These are phyloP conservation scores for Geum urbanum DNA, from an alignment of 306 rosid genomes.

Conservation along the genomic window DNA sequence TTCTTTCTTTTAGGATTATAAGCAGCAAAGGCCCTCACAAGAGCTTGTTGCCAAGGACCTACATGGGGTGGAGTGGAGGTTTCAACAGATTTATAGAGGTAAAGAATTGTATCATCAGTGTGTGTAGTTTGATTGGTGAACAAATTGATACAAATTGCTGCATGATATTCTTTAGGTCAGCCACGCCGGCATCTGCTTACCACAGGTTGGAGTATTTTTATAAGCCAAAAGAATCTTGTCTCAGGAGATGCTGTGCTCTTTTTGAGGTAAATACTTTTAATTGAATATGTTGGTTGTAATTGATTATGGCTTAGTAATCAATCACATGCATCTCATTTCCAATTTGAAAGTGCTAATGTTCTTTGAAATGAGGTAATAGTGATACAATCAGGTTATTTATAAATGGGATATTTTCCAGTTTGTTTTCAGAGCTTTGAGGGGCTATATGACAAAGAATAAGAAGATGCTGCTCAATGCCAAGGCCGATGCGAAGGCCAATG, in stretches of 20 bases:
- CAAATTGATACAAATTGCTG: slow-evolving; percentile 23
- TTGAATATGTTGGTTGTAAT: not conserved
- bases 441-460: not conserved
- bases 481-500: too few species aligned
- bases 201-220: slow-evolving; percentile 96
- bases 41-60: slow-evolving; percentile 94
- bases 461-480: too few species aligned
- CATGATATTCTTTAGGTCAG: slow-evolving; percentile 67
- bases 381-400: not conserved
- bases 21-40: slow-evolving; percentile 94
- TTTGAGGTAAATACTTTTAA: slow-evolving; percentile 47
- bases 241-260: slow-evolving; percentile 98
- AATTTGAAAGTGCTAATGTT: not conserved
- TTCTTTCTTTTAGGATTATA: slow-evolving; percentile 60
- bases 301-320: slow-evolving; percentile 6
- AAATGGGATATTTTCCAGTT: not conserved
- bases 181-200: slow-evolving; percentile 97
- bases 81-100: slow-evolving; percentile 94
- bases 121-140: slow-evolving; percentile 23
- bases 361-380: not conserved
- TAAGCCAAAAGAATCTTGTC: slow-evolving; percentile 88
- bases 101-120: slow-evolving; percentile 9
- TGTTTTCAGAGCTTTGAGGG: not conserved
- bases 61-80: slow-evolving; percentile 88
- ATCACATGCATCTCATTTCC: slow-evolving; percentile 2